Evolutionary conservation across 192 early-diverging fungal species (phyloP).

Genomic region (Bifiguratus adelaidae): DNA sequence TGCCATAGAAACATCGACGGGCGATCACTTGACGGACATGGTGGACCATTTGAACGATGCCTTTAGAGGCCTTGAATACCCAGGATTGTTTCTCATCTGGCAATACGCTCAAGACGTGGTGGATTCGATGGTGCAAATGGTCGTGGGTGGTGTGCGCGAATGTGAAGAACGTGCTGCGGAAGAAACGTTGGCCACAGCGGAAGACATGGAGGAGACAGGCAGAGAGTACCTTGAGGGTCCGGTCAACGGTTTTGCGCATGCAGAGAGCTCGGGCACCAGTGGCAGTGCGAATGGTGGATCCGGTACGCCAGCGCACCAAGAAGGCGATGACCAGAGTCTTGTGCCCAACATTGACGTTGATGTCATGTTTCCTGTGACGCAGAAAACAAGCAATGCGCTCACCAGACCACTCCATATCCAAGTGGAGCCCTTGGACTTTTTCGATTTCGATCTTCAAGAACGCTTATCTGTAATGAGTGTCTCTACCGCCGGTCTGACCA

Average conservation of each 20-base stretch:
- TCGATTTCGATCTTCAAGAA: constrained; percentile 23
- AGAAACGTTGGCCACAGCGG: constrained; percentile 20
- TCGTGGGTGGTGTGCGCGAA: constrained; percentile 50
- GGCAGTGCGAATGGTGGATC: no score
- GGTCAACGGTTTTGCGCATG: background rate
- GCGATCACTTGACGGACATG: constrained; percentile 28
- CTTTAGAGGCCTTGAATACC: constrained; percentile 63
- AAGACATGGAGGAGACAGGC: constrained; percentile 24
- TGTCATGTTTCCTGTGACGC: constrained; percentile 9
- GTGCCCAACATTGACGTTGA: constrained; percentile 10
- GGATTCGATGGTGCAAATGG: constrained; percentile 49
- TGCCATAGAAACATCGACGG: constrained; percentile 33
- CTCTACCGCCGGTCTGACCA: constrained; percentile 15
- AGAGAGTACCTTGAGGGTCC: constrained; percentile 21
- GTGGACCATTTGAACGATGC: constrained; percentile 57
- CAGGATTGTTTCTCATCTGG: constrained; percentile 76
- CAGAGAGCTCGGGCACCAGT: background rate
- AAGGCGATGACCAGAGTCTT: no score
- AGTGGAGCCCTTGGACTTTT: constrained; percentile 24
- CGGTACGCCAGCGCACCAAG: background rate
- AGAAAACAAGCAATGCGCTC: constrained; percentile 22
- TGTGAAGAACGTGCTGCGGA: constrained; percentile 44
- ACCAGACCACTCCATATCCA: constrained; percentile 14
- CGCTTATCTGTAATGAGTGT: constrained; percentile 10
- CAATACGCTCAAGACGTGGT: constrained; percentile 76